These are phyloP conservation scores for Hypoxylon intermedium DNA, from an alignment of 495 filamentous ascomycete genomes.

Conservation along the genomic window DNA sequence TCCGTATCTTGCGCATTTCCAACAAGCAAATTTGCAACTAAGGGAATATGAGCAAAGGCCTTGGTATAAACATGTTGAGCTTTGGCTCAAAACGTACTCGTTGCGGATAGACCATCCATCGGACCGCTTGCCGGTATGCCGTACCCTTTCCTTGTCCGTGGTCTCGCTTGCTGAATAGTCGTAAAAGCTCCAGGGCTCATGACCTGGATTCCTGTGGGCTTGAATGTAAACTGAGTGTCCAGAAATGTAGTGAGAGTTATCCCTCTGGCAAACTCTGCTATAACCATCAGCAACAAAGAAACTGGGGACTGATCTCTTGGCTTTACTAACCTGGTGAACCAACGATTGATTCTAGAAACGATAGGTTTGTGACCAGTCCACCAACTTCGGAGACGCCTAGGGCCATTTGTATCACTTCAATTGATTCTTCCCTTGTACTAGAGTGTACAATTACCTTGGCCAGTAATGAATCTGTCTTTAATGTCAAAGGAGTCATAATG, in stretches of 20 bases:
- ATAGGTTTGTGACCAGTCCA: slow-evolving; percentile 65
- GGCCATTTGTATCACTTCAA: slow-evolving; percentile 52
- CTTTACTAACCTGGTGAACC: slow-evolving; percentile 28
- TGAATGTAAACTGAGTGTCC: slow-evolving; percentile 53
- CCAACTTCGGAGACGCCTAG: slow-evolving; percentile 55
- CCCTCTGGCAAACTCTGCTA: slow-evolving; percentile 12
- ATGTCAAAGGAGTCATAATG: neutral
- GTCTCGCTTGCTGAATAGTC: slow-evolving; percentile 65
- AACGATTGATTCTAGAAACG: slow-evolving; percentile 60
- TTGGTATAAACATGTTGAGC: neutral
- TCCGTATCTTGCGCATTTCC: slow-evolving; percentile 61
- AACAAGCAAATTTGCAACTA: slow-evolving; percentile 65
- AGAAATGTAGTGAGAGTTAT: slow-evolving; percentile 31
- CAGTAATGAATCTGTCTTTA: slow-evolving; percentile 60
- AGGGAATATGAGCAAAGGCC: slow-evolving; percentile 30
- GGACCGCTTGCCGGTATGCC: slow-evolving; percentile 61
- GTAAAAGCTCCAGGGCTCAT: slow-evolving; percentile 63
- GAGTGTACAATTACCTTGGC: slow-evolving; percentile 67
- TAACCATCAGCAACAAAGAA: neutral
- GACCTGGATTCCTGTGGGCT: slow-evolving; percentile 62
- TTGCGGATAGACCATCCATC: slow-evolving; percentile 60
- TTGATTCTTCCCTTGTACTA: slow-evolving; percentile 49
- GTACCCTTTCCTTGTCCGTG: slow-evolving; percentile 59
- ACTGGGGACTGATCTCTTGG: neutral
- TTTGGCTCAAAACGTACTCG: slow-evolving; percentile 2